A percentile compares a stretch with the other conserved stretches of the same genome.
Evolutionary conservation across 2,329 filamentous ascomycete species (phyloP).

Genomic region (Aspergillus quadricinctus): DNA sequence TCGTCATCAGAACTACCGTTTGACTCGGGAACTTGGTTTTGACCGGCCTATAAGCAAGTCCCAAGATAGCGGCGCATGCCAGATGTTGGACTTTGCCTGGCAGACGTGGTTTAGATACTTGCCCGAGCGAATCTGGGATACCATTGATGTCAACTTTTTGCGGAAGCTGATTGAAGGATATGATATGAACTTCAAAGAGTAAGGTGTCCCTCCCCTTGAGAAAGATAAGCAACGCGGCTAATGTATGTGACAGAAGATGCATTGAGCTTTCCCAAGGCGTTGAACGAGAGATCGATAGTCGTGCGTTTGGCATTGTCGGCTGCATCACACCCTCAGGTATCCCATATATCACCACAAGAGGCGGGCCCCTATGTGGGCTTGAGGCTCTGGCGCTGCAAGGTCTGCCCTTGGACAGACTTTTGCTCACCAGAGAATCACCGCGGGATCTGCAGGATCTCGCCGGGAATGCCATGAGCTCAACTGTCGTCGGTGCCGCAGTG

Average conservation of each 20-base stretch:
- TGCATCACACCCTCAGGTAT: conserved; percentile 66
- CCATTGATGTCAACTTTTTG: conserved; percentile 60
- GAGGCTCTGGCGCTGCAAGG: conserved; percentile 66
- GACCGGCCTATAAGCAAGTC: conserved; percentile 58
- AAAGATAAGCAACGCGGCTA: background rate
- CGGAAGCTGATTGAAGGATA: conserved; percentile 46
- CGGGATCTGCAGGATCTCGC: conserved; percentile 64
- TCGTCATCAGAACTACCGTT: conserved; percentile 56
- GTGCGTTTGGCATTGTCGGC: conserved; percentile 54
- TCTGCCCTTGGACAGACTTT: conserved; percentile 58
- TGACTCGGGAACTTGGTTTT: conserved; percentile 48
- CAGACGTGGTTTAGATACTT: conserved; percentile 47
- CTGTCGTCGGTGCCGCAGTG: conserved; percentile 63
- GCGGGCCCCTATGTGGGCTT: conserved; percentile 57
- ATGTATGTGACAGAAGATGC: conserved; percentile 26
- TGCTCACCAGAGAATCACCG: conserved; percentile 61
- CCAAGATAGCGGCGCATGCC: conserved; percentile 50
- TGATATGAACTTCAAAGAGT: conserved; percentile 58
- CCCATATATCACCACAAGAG: conserved; percentile 57
- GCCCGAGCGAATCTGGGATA: conserved; percentile 60
- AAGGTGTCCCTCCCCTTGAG: conserved; percentile 15
- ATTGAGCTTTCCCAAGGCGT: conserved; percentile 71
- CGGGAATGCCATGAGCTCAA: conserved; percentile 75
- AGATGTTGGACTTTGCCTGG: conserved; percentile 54
- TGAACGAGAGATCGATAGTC: conserved; percentile 52